These are phyloP conservation scores for Aspergillus homomorphus DNA, from an alignment of 495 filamentous ascomycete genomes.

Conservation along the genomic window DNA sequence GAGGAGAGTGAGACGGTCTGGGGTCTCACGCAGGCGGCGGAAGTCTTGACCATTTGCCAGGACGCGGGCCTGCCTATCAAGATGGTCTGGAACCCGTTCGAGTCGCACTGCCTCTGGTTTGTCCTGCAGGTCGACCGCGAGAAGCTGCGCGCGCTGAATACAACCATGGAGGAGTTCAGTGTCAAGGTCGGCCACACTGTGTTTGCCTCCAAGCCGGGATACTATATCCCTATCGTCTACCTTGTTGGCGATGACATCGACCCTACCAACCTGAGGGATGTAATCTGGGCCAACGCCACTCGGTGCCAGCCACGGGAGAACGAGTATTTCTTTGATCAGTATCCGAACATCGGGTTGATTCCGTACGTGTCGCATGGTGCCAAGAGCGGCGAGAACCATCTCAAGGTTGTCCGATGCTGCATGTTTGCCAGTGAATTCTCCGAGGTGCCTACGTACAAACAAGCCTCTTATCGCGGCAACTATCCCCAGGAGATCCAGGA, in stretches of 20 bases:
- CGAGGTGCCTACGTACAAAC: conserved; percentile 27
- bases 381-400: neutral
- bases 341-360: conserved; percentile 25
- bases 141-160: conserved; percentile 20
- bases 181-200: conserved; percentile 22
- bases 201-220: conserved; percentile 27
- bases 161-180: conserved; percentile 20
- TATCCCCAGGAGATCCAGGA: conserved; percentile 31
- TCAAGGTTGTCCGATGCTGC: conserved; percentile 36
- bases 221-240: conserved; percentile 24
- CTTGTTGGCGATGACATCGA: conserved; percentile 33
- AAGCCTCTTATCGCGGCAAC: conserved; percentile 12
- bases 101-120: conserved; percentile 30
- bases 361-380: conserved; percentile 27
- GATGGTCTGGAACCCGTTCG: conserved; percentile 25
- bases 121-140: conserved; percentile 25
- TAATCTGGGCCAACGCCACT: conserved; percentile 33
- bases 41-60: conserved; percentile 32
- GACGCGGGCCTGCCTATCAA: conserved; percentile 23
- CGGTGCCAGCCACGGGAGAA: conserved; percentile 26
- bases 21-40: conserved; percentile 24
- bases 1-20: conserved; percentile 24
- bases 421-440: neutral
- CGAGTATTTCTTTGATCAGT: conserved; percentile 31
- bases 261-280: conserved; percentile 20